Base-by-base conservation (phyloP, 2,329 filamentous ascomycete species). In the Aspergillus fumigatus region DNA sequence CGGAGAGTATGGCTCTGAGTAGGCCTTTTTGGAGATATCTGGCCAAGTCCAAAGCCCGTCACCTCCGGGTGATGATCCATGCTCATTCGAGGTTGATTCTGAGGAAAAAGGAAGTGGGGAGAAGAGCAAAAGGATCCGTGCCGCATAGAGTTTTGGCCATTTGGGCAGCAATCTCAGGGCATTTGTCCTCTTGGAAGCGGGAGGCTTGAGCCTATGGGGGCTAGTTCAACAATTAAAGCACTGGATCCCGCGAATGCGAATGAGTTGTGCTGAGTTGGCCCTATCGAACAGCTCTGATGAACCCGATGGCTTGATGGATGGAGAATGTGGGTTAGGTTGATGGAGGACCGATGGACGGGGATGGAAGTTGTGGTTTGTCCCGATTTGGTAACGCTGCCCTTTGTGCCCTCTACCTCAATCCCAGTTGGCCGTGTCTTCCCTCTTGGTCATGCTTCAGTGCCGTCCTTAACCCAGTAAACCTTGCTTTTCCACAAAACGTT, bases 111-210 rank as follows among this genome's bases (percentile, higher is more conserved):
- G 32, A 43, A 26, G 43, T 47, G 21, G 43, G 41, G 27, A 50
- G 48, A 56, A 41, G 47, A 38, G 21, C 43, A 55, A 52, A 21
- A 25, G 43, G 21, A 47, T 23, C 21, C 1, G 21, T 23, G 23
- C 10, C 43, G 43, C 43, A 47, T 47, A 47, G 11, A 47, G 43
- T 47, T 45, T 47, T 47, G 43, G 43, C 14, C 23, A 7, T 26
- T 47, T 47, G 43, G 43, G 43, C 43, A 47, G 43, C 43, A 47
- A 65, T 53, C 50, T 53, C 54, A 54, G 56, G 38, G 59, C 56
- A 59, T 57, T 56, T 59, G 59, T 61, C 59, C 58, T 56, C 56
- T 60, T 49, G 55, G 56, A 54, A 60, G 51, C 48, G 51, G 50
- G 50, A 55, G 58, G 38, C 51, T 56, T 62, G 57, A 52, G 59